These are phyloP conservation scores for Tuber indicum DNA, from an alignment of 495 filamentous ascomycete genomes.

Conservation along the genomic window DNA sequence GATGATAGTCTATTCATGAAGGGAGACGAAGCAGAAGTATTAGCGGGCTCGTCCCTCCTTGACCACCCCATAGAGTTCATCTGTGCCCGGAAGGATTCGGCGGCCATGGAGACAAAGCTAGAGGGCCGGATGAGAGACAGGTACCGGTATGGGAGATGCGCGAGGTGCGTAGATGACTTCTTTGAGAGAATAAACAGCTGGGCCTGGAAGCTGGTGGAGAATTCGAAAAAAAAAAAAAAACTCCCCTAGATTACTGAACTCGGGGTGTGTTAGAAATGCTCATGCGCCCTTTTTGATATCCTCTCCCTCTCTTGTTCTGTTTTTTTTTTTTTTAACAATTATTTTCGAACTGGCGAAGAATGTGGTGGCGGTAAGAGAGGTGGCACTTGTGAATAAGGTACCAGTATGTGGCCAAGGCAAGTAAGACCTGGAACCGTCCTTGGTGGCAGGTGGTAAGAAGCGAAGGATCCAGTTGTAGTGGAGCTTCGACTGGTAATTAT, in stretches of 20 bases:
- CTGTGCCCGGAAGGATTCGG: constrained; percentile 60
- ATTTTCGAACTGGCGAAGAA: neutral
- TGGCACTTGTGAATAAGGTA: neutral
- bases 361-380: neutral
- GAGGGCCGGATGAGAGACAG: constrained; percentile 13
- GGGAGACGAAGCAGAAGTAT: constrained; percentile 64
- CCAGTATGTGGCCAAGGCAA: neutral
- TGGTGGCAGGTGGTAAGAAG: neutral
- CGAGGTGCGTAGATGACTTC: constrained; percentile 19
- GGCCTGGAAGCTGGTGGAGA: constrained; percentile 23
- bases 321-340: neutral
- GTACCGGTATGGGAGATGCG: constrained; percentile 15
- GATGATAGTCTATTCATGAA: constrained; percentile 75
- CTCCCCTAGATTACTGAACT: constrained; percentile 19
- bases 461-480: neutral
- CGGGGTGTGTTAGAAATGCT: constrained; percentile 11
- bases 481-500: neutral
- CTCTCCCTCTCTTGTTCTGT: neutral
- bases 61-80: constrained; percentile 96
- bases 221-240: constrained; percentile 13
- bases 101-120: constrained; percentile 61
- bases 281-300: constrained; percentile 11
- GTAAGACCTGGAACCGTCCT: neutral
- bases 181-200: constrained; percentile 17
- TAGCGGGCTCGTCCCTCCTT: constrained; percentile 73